These are phyloP conservation scores for Penicillium soppii DNA, from an alignment of 495 filamentous ascomycete genomes.

Conservation along the genomic window DNA sequence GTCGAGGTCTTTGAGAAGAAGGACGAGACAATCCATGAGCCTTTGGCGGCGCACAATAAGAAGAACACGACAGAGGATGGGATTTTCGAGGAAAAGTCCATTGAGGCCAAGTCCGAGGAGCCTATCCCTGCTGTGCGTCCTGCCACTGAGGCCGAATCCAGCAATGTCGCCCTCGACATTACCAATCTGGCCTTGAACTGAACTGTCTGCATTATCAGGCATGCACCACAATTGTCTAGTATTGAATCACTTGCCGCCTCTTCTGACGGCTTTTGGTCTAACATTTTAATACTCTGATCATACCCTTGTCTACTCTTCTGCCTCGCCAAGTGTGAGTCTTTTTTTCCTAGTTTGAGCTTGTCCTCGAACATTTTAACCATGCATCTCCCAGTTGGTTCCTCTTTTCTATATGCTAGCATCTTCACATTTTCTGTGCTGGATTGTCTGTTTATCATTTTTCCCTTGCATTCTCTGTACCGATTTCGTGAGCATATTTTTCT, in stretches of 20 bases:
- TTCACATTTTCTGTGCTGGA: neutral
- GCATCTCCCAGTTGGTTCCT: neutral
- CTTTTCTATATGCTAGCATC: conserved; percentile 8
- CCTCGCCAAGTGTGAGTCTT: neutral
- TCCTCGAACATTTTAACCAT: neutral
- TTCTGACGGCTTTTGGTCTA: neutral
- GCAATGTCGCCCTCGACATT: conserved; percentile 32
- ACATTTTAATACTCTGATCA: conserved; percentile 2
- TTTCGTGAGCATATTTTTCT: conserved; percentile 27
- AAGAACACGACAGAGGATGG: conserved; percentile 2
- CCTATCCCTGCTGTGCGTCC: conserved; percentile 7
- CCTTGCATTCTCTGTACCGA: conserved; percentile 18
- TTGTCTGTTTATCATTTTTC: neutral
- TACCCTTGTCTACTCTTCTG: neutral
- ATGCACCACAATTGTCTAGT: neutral
- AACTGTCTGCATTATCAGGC: neutral
- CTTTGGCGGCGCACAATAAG: conserved; percentile 4
- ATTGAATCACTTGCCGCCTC: neutral
- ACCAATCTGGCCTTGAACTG: conserved; percentile 29
- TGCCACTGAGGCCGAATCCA: conserved; percentile 13
- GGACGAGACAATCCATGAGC: neutral
- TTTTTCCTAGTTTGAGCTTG: neutral
- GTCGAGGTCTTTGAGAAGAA: conserved; percentile 5
- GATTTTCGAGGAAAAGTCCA: neutral
- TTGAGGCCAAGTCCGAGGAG: neutral